Evolutionary conservation across 2,329 filamentous ascomycete genomes (phyloP).

Genomic region (Colletotrichum limetticola): DNA sequence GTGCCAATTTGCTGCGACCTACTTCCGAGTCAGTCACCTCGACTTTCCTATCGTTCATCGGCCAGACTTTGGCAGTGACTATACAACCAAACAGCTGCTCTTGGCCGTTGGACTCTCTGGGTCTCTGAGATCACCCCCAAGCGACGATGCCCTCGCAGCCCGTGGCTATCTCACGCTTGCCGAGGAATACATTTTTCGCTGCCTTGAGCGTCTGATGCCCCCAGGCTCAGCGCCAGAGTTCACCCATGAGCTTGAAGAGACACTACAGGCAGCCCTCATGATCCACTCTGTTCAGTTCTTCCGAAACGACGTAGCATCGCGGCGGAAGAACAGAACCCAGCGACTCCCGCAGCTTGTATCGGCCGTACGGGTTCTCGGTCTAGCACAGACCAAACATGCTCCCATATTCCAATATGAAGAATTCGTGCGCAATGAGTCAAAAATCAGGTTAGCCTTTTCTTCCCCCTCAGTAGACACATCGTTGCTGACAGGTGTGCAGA

Average conservation of each 20-base stretch:
- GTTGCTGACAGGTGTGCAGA: slow-evolving; percentile 25
- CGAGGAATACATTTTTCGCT: slow-evolving; percentile 38
- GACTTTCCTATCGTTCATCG: slow-evolving; percentile 43
- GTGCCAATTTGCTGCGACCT: slow-evolving; percentile 36
- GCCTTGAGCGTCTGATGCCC: slow-evolving; percentile 20
- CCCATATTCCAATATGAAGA: slow-evolving; percentile 31
- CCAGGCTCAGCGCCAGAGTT: slow-evolving; percentile 4
- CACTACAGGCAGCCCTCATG: slow-evolving; percentile 41
- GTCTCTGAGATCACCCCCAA: slow-evolving; percentile 34
- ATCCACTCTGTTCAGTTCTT: slow-evolving; percentile 38
- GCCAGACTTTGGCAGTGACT: slow-evolving; percentile 37
- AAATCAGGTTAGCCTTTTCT: slow-evolving; percentile 35
- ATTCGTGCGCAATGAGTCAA: slow-evolving; percentile 36
- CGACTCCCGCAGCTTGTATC: slow-evolving; percentile 38
- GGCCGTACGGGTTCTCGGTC: slow-evolving; percentile 31
- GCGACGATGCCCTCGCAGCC: slow-evolving; percentile 34
- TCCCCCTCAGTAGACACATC: background rate
- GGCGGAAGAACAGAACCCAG: slow-evolving; percentile 25
- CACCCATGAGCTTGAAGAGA: slow-evolving; percentile 29
- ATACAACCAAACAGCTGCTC: slow-evolving; percentile 32
- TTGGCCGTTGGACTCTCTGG: slow-evolving; percentile 36
- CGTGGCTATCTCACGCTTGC: slow-evolving; percentile 30
- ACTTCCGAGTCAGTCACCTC: slow-evolving; percentile 40
- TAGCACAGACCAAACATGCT: slow-evolving; percentile 31
- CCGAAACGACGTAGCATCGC: slow-evolving; percentile 31